Evolutionary conservation across 2,329 filamentous ascomycete genomes (phyloP).

Genomic region (Aspergillus sp.): DNA sequence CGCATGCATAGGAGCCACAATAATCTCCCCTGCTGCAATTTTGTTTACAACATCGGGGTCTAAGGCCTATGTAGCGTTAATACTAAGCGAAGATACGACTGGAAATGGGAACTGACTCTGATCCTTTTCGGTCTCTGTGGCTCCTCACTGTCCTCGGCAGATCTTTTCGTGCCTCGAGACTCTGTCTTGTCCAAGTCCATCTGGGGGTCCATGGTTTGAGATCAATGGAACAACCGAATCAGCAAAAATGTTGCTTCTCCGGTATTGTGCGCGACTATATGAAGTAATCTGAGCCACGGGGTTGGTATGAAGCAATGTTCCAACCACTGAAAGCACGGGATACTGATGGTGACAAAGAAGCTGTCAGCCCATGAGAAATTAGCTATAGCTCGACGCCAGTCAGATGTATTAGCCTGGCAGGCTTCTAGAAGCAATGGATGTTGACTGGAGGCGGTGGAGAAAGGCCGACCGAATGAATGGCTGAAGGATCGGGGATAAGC

Average conservation of each 20-base stretch:
- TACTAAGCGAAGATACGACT: conserved; percentile 7
- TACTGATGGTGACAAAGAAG: background rate
- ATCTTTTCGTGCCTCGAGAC: conserved; percentile 51
- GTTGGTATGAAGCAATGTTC: background rate
- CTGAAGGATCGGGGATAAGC: conserved; percentile 7
- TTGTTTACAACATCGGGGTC: conserved; percentile 96
- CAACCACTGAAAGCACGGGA: background rate
- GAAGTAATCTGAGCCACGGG: background rate
- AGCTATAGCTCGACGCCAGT: background rate
- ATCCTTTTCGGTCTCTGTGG: conserved; percentile 53
- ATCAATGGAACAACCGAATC: background rate
- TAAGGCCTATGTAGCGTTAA: conserved; percentile 63
- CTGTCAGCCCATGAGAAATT: background rate
- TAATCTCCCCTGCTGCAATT: conserved; percentile 97
- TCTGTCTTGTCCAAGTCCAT: conserved; percentile 49
- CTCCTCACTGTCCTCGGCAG: conserved; percentile 48
- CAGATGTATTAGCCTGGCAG: background rate
- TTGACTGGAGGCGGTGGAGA: background rate
- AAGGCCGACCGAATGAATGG: background rate
- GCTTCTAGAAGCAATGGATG: conserved; percentile 1
- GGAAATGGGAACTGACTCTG: conserved; percentile 26
- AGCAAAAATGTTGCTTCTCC: background rate
- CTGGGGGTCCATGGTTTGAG: conserved; percentile 15
- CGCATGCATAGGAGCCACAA: conserved; percentile 93
- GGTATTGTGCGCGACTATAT: background rate